A percentile compares a stretch with the other conserved stretches of the same genome.
Evolutionary conservation across 2,329 filamentous ascomycete species (phyloP).

Genomic region (Coniochaeta sp.): DNA sequence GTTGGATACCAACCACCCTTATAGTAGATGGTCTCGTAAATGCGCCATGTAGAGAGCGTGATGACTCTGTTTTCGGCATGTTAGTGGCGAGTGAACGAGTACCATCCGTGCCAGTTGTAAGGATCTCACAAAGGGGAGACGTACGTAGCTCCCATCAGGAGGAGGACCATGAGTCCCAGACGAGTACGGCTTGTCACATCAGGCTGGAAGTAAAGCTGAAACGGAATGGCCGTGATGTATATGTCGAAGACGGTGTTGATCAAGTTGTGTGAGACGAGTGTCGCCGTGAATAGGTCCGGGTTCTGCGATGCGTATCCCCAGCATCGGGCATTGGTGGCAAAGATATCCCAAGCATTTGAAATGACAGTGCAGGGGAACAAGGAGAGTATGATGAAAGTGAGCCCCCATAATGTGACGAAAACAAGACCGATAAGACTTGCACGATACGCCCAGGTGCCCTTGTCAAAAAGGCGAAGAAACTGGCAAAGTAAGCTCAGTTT

Average conservation of each 20-base stretch:
- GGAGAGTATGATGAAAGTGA: slow-evolving; percentile 8
- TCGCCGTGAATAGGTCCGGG: slow-evolving; percentile 7
- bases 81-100: not conserved
- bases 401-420: slow-evolving; percentile 8
- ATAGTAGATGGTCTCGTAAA: slow-evolving; percentile 13
- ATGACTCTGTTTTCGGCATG: slow-evolving; percentile 8
- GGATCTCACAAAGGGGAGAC: not conserved
- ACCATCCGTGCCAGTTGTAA: not conserved
- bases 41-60: slow-evolving; percentile 14
- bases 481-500: slow-evolving; percentile 11
- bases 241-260: slow-evolving; percentile 14
- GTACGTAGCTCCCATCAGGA: slow-evolving; percentile 10
- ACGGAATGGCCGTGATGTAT: slow-evolving; percentile 10
- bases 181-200: slow-evolving; percentile 6
- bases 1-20: slow-evolving; percentile 12
- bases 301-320: slow-evolving; percentile 10
- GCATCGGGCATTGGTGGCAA: slow-evolving; percentile 5
- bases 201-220: slow-evolving; percentile 9
- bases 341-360: slow-evolving; percentile 9
- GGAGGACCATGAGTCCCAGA: slow-evolving; percentile 7
- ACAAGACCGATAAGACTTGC: slow-evolving; percentile 6
- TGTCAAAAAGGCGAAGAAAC: slow-evolving; percentile 12
- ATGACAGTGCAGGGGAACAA: slow-evolving; percentile 9
- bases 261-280: slow-evolving; percentile 10
- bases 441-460: slow-evolving; percentile 8